phyloP scores from a whole-genome alignment of 768 basidiomycete genomes.

The Stropharia rugosoannulata region DNA sequence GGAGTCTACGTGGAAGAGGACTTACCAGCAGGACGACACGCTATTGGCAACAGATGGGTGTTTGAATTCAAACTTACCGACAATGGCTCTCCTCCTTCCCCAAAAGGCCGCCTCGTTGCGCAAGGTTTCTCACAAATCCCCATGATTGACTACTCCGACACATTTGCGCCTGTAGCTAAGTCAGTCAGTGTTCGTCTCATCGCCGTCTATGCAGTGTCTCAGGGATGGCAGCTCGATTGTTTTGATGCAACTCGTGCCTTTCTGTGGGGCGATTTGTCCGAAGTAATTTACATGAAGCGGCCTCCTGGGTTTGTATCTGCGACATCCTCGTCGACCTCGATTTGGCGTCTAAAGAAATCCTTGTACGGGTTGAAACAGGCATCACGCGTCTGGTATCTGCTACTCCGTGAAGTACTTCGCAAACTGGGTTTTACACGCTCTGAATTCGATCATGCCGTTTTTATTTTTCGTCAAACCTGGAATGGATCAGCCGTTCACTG shows the following conservation, averaged over 20 bases:
- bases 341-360: slow-evolving; percentile 11
- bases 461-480: slow-evolving; percentile 5
- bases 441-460: slow-evolving; percentile 13
- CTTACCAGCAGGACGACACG: no score
- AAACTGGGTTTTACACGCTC: slow-evolving; percentile 10
- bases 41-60: slow-evolving; percentile 11
- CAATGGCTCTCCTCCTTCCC: background rate
- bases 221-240: no score
- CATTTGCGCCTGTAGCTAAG: no score
- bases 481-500: no score
- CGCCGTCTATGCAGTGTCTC: no score
- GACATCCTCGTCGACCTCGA: no score
- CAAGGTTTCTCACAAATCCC: slow-evolving; percentile 14
- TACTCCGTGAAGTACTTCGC: no score
- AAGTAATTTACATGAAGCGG: no score
- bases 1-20: no score
- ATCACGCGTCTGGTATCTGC: slow-evolving; percentile 8
- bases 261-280: no score
- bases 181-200: slow-evolving; percentile 5
- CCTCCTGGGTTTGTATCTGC: no score
- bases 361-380: slow-evolving; percentile 16
- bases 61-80: slow-evolving; percentile 7
- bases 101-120: slow-evolving; percentile 7
- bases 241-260: no score
- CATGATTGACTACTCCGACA: background rate